These are phyloP conservation scores for Austroboletus olivaceoglutinosus DNA, from an alignment of 1,284 basidiomycete genomes.

Conservation along the genomic window DNA sequence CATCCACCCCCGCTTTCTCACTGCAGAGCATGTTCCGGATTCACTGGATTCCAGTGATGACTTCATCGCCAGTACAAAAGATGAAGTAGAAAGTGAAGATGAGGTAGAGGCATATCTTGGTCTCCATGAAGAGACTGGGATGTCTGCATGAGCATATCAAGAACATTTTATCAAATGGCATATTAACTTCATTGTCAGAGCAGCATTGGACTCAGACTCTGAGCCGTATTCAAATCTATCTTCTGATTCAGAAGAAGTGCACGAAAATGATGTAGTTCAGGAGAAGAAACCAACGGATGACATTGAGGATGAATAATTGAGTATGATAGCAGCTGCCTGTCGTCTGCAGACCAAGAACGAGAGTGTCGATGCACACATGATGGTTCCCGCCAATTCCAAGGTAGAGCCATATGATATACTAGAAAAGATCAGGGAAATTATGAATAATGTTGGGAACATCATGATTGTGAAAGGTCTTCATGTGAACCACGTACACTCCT, in stretches of 20 bases:
- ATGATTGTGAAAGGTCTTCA: slow-evolving; percentile 67
- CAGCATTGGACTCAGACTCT: slow-evolving; percentile 40
- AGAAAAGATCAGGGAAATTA: slow-evolving; percentile 72
- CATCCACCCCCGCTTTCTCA: slow-evolving; percentile 13
- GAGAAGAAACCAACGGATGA: slow-evolving; percentile 16
- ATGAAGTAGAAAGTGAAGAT: slow-evolving; percentile 57
- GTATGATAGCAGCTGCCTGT: slow-evolving; percentile 37
- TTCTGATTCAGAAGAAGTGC: slow-evolving; percentile 31
- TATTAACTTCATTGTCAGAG: slow-evolving; percentile 24
- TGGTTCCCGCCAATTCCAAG: slow-evolving; percentile 57
- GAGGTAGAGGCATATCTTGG: slow-evolving; percentile 65
- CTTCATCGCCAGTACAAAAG: slow-evolving; percentile 51
- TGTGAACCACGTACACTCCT: slow-evolving; percentile 41
- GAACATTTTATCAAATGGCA: slow-evolving; percentile 6
- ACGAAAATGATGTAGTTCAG: slow-evolving; percentile 11
- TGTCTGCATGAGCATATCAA: slow-evolving; percentile 18
- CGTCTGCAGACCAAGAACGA: slow-evolving; percentile 68
- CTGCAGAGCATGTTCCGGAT: slow-evolving; percentile 5
- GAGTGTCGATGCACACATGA: slow-evolving; percentile 47
- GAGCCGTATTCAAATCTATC: slow-evolving; percentile 38
- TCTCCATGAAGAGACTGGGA: slow-evolving; percentile 36
- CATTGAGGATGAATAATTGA: slow-evolving; percentile 50
- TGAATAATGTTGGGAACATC: slow-evolving; percentile 66
- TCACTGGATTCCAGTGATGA: slow-evolving; percentile 33
- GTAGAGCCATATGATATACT: slow-evolving; percentile 58